These are phyloP conservation scores for Hanseniaspora singularis DNA, from an alignment of 805 yeast genomes.

Conservation along the genomic window DNA sequence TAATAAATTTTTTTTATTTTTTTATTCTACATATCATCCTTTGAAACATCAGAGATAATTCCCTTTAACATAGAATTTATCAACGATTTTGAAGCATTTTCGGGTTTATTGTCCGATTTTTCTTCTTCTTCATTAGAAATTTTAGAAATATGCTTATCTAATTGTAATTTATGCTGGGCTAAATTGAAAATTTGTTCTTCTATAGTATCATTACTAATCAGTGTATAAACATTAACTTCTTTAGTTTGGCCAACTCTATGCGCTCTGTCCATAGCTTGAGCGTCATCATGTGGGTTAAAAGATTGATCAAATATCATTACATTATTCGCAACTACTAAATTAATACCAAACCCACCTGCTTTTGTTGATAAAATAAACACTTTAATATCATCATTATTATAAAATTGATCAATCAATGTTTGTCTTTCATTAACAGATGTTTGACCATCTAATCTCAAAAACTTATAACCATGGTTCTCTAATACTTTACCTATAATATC, in stretches of 20 bases:
- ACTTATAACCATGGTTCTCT: slow-evolving; percentile 50
- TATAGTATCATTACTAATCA: slow-evolving; percentile 62
- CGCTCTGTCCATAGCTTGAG: slow-evolving; percentile 97
- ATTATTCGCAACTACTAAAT: slow-evolving; percentile 85
- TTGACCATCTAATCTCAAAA: slow-evolving; percentile 81
- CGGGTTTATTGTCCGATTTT: slow-evolving; percentile 24
- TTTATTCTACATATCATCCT: not conserved
- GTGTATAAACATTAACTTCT: slow-evolving; percentile 65
- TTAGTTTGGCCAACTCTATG: slow-evolving; percentile 92
- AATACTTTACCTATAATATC: slow-evolving; percentile 76
- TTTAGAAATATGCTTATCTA: slow-evolving; percentile 42
- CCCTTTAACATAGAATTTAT: slow-evolving; percentile 6
- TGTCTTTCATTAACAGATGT: slow-evolving; percentile 91
- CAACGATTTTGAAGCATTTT: slow-evolving; percentile 23
- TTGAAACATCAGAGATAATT: slow-evolving; percentile 3
- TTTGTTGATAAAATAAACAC: slow-evolving; percentile 83
- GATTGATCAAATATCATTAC: slow-evolving; percentile 88
- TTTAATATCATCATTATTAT: slow-evolving; percentile 69
- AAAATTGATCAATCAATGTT: slow-evolving; percentile 76
- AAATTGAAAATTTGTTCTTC: slow-evolving; percentile 80
- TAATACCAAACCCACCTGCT: slow-evolving; percentile 98
- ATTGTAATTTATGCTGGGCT: slow-evolving; percentile 81
- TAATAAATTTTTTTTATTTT: too few relatives aligned
- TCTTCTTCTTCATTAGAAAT: slow-evolving; percentile 33
- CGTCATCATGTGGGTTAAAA: slow-evolving; percentile 96